Conservation (phyloP, 768 basidiomycete genomes). For the Leccinellum rugosiceps region DNA sequence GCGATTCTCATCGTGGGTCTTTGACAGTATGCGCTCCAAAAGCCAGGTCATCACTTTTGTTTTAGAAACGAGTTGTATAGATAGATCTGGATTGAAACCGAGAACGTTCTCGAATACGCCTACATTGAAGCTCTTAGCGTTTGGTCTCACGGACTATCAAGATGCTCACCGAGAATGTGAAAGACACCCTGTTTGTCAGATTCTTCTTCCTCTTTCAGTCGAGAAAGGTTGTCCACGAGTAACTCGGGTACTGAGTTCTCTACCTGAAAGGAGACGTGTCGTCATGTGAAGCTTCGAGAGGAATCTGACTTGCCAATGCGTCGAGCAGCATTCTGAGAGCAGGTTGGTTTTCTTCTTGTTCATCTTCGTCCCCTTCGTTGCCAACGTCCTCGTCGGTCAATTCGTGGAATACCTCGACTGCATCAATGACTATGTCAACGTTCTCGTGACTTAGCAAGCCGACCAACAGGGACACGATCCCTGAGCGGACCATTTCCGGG, state of each 20-base stretch:
- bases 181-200: slow-evolving; percentile 90
- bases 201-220: slow-evolving; percentile 90
- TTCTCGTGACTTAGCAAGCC: slow-evolving; percentile 95
- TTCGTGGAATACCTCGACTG: slow-evolving; percentile 89
- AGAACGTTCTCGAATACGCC: slow-evolving; percentile 93
- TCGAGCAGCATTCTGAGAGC: slow-evolving; percentile 75
- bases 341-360: slow-evolving; percentile 55
- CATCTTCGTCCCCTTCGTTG: slow-evolving; percentile 67
- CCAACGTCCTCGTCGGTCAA: slow-evolving; percentile 96
- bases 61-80: slow-evolving; percentile 64
- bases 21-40: slow-evolving; percentile 67
- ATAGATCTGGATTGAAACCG: slow-evolving; percentile 77
- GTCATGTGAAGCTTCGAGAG: background rate
- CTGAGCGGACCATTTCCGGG: slow-evolving; percentile 82
- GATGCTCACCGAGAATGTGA: slow-evolving; percentile 72
- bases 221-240: slow-evolving; percentile 81
- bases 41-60: slow-evolving; percentile 81
- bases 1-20: slow-evolving; percentile 84
- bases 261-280: slow-evolving; percentile 45
- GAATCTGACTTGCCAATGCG: slow-evolving; percentile 56
- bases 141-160: background rate
- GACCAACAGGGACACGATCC: slow-evolving; percentile 64
- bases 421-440: slow-evolving; percentile 94
- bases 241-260: slow-evolving; percentile 84
- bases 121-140: slow-evolving; percentile 25